Evolutionary conservation across 2,329 filamentous ascomycete species (phyloP).

Genomic region (Trichoderma polysporum): DNA sequence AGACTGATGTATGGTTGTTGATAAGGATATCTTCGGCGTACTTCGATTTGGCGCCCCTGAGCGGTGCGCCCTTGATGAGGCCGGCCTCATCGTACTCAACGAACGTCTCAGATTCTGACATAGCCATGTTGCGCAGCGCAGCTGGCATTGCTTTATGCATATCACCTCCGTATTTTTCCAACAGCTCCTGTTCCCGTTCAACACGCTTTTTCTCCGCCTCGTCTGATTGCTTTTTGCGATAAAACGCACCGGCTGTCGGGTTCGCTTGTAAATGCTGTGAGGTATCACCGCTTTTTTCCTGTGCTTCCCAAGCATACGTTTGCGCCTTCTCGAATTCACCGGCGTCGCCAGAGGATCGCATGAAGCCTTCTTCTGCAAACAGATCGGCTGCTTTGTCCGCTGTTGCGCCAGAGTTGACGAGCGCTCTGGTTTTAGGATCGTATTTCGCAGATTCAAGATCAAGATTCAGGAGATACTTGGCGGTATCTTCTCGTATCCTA

Average conservation of each 20-base stretch:
- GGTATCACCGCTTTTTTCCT: slow-evolving; percentile 77
- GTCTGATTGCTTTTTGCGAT: slow-evolving; percentile 74
- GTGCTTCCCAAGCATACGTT: slow-evolving; percentile 89
- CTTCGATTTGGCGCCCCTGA: slow-evolving; percentile 77
- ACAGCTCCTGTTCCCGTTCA: slow-evolving; percentile 66
- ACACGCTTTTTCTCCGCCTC: slow-evolving; percentile 69
- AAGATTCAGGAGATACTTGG: slow-evolving; percentile 92
- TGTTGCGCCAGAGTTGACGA: slow-evolving; percentile 82
- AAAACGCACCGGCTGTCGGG: slow-evolving; percentile 85
- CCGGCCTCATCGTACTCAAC: slow-evolving; percentile 94
- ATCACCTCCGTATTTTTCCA: slow-evolving; percentile 79
- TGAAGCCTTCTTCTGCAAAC: slow-evolving; percentile 90
- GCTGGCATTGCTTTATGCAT: slow-evolving; percentile 57
- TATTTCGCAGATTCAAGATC: slow-evolving; percentile 97
- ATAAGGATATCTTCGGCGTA: slow-evolving; percentile 84
- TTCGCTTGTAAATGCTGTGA: slow-evolving; percentile 92
- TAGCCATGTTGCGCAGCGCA: slow-evolving; percentile 62
- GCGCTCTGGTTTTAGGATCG: slow-evolving; percentile 90
- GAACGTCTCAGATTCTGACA: slow-evolving; percentile 80
- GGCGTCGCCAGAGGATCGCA: slow-evolving; percentile 85
- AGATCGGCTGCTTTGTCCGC: slow-evolving; percentile 76
- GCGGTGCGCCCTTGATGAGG: slow-evolving; percentile 81
- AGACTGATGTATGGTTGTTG: slow-evolving; percentile 90
- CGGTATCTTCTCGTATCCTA: slow-evolving; percentile 91
- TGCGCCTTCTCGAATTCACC: slow-evolving; percentile 89